phyloP scores from a whole-genome alignment of 768 basidiomycete genomes.

The Cubamyces sp. region DNA sequence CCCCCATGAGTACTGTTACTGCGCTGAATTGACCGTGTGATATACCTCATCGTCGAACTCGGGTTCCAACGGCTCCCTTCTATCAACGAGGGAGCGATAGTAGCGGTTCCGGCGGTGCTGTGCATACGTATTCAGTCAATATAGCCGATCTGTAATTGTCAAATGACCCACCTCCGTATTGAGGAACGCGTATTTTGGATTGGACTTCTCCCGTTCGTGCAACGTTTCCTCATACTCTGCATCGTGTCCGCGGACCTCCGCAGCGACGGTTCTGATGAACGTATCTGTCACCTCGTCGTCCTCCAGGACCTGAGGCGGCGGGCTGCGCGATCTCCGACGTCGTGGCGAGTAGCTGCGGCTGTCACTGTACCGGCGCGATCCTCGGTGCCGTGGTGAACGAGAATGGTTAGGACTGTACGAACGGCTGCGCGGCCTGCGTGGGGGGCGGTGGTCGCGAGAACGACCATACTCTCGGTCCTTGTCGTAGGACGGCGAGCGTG shows the following conservation, averaged over 20 bases:
- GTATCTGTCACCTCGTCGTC: conserved; percentile 78
- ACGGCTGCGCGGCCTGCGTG: conserved; percentile 40
- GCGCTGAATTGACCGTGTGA: not conserved
- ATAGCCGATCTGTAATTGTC: not conserved
- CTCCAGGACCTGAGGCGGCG: conserved; percentile 44
- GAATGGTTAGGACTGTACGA: conserved; percentile 39
- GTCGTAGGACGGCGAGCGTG: conserved; percentile 48
- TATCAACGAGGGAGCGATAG: conserved; percentile 71
- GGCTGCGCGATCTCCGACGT: conserved; percentile 37
- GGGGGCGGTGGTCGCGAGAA: conserved; percentile 39
- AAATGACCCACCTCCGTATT: conserved; percentile 50
- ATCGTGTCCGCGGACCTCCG: conserved; percentile 83
- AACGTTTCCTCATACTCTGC: conserved; percentile 74
- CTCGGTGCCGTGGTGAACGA: conserved; percentile 36
- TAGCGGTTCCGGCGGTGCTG: conserved; percentile 76
- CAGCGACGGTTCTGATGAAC: conserved; percentile 87
- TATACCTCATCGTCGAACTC: conserved; percentile 83
- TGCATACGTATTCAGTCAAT: conserved; percentile 2
- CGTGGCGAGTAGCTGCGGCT: conserved; percentile 53
- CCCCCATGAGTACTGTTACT: not conserved
- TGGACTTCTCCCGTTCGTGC: conserved; percentile 74
- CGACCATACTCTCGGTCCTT: conserved; percentile 37
- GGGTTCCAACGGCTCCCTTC: conserved; percentile 54
- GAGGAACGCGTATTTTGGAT: conserved; percentile 84
- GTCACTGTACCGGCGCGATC: conserved; percentile 45